These are phyloP conservation scores for Acanthamoeba lugdunensis DNA, from an alignment of 208 protist genomes.

Conservation along the genomic window DNA sequence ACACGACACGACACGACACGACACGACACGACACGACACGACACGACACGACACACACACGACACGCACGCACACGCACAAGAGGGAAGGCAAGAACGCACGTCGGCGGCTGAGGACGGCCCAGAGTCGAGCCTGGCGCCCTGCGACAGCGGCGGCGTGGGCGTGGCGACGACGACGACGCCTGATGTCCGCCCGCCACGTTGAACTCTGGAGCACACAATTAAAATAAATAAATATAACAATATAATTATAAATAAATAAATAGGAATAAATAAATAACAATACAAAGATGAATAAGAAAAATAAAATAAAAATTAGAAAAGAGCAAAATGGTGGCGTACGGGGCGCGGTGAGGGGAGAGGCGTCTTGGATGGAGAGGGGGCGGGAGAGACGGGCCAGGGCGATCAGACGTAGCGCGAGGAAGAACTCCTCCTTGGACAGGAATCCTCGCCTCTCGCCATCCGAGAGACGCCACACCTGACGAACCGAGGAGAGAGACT, in stretches of 20 bases:
- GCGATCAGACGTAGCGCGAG: constrained; percentile 61
- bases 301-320: too few relatives aligned
- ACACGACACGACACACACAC: not conserved
- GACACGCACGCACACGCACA: too few relatives aligned
- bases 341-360: constrained; percentile 27
- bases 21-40: not conserved
- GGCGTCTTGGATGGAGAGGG: constrained; percentile 45
- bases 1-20: not conserved
- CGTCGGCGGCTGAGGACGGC: not conserved
- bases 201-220: not conserved
- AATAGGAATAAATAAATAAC: not conserved
- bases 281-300: too few relatives aligned
- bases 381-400: constrained; percentile 42
- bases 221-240: not conserved
- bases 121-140: not conserved
- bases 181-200: not conserved
- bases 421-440: constrained; percentile 65
- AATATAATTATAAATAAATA: not conserved
- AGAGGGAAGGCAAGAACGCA: not conserved
- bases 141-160: constrained; percentile 17
- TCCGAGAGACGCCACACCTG: constrained; percentile 62
- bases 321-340: not conserved
- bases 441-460: constrained; percentile 7
- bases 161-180: not conserved
- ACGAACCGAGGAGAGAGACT: not conserved